These are phyloP conservation scores for Penicillium italicum DNA, from an alignment of 2,329 filamentous ascomycete genomes.

Conservation along the genomic window DNA sequence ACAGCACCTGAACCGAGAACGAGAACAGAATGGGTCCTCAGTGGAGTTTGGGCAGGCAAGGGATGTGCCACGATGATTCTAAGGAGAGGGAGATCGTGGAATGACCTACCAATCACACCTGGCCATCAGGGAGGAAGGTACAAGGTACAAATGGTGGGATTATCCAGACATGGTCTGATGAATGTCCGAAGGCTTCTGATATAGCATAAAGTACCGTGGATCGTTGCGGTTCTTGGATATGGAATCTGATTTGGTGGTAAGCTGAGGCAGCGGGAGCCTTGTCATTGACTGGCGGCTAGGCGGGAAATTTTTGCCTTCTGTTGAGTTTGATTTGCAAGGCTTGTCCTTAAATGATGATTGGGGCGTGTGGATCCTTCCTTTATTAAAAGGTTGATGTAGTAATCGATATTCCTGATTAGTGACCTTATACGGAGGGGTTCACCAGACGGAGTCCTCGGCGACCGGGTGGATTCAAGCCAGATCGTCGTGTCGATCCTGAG, in stretches of 20 bases:
- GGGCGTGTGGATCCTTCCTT: not conserved
- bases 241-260: not conserved
- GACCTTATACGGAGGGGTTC: not conserved
- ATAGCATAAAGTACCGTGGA: not conserved
- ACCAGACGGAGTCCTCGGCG: not conserved
- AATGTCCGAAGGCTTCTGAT: not conserved
- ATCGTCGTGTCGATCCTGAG: not conserved
- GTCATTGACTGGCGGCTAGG: not conserved
- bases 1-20: not conserved
- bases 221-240: not conserved
- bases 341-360: not conserved
- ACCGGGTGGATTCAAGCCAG: too few relatives aligned
- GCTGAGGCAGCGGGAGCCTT: not conserved
- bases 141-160: not conserved
- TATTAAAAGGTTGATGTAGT: too few relatives aligned
- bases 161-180: not conserved
- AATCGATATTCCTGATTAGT: not conserved
- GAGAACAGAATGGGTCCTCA: not conserved
- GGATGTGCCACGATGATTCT: constrained; percentile 5
- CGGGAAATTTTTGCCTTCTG: not conserved
- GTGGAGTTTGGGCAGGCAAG: not conserved
- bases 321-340: not conserved
- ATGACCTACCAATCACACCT: constrained; percentile 19
- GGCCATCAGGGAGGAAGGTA: not conserved
- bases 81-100: constrained; percentile 14